Conservation (phyloP, 495 filamentous ascomycete species). For the Amorphotheca resinae region DNA sequence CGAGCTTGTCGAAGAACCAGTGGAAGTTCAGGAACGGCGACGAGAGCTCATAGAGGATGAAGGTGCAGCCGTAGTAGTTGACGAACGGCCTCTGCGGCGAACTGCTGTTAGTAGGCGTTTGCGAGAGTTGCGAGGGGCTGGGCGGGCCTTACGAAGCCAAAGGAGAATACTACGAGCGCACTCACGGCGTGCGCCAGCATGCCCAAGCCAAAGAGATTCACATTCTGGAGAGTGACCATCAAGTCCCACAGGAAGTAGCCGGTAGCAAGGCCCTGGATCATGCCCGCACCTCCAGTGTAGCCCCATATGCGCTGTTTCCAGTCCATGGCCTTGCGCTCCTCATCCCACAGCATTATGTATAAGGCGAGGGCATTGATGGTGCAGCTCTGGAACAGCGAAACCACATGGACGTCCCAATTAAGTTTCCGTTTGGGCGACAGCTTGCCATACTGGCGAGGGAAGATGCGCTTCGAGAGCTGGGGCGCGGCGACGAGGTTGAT, state of each 20-base stretch:
- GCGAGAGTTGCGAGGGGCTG: background rate
- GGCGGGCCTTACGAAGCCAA: slow-evolving; percentile 75
- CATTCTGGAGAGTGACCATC: slow-evolving; percentile 53
- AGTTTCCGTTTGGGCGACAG: slow-evolving; percentile 56
- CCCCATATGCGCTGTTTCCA: slow-evolving; percentile 74
- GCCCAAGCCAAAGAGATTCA: slow-evolving; percentile 76
- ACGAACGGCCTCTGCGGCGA: slow-evolving; percentile 67
- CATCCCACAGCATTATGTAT: slow-evolving; percentile 70
- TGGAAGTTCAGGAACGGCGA: slow-evolving; percentile 91
- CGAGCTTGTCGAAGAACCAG: slow-evolving; percentile 98
- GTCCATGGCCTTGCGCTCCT: slow-evolving; percentile 61
- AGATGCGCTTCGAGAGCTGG: slow-evolving; percentile 49
- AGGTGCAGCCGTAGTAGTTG: slow-evolving; percentile 81
- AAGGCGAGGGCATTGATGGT: slow-evolving; percentile 69
- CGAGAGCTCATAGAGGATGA: slow-evolving; percentile 97
- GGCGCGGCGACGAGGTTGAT: slow-evolving; percentile 68
- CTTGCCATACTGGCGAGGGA: slow-evolving; percentile 58
- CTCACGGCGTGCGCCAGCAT: slow-evolving; percentile 81
- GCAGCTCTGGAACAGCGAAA: slow-evolving; percentile 74
- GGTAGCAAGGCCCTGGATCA: slow-evolving; percentile 72
- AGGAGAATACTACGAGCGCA: slow-evolving; percentile 72
- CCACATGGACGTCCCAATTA: slow-evolving; percentile 97
- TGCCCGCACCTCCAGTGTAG: slow-evolving; percentile 69
- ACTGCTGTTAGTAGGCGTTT: slow-evolving; percentile 3
- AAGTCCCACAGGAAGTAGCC: slow-evolving; percentile 98